Evolutionary conservation across 1,284 basidiomycete genomes (phyloP).

Genomic region (Leccinum fuscescens): DNA sequence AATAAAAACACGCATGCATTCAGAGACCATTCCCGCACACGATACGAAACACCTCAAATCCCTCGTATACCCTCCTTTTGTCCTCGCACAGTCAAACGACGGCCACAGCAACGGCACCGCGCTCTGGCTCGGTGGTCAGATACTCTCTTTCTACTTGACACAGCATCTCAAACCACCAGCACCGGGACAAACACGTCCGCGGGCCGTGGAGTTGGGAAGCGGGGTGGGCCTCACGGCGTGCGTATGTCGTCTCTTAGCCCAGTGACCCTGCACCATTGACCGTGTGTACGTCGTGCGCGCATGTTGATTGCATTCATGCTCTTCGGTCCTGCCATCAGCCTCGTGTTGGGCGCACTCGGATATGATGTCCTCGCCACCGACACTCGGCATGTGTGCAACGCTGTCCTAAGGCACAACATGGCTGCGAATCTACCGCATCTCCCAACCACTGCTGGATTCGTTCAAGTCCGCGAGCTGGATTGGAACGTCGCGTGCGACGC

Average conservation of each 20-base stretch:
- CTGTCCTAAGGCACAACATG: constrained; percentile 71
- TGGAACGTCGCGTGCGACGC: constrained; percentile 40
- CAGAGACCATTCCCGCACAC: constrained; percentile 40
- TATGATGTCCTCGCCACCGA: constrained; percentile 84
- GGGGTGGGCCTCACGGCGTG: constrained; percentile 81
- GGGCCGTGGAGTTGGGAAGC: constrained; percentile 77
- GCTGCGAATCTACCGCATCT: constrained; percentile 45
- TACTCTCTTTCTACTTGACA: constrained; percentile 65
- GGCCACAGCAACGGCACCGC: constrained; percentile 78
- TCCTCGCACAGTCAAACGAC: constrained; percentile 55
- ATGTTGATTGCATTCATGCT: constrained; percentile 1
- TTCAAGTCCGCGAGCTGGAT: constrained; percentile 47
- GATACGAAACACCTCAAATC: constrained; percentile 63
- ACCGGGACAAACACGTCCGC: constrained; percentile 29
- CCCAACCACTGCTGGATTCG: constrained; percentile 50
- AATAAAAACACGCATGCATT: background rate
- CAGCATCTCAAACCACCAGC: constrained; percentile 27
- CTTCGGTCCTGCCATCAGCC: constrained; percentile 37
- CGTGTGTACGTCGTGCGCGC: constrained; percentile 9
- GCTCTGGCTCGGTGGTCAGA: constrained; percentile 83
- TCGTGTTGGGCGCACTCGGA: constrained; percentile 68
- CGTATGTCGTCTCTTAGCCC: constrained; percentile 32
- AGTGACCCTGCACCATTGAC: background rate
- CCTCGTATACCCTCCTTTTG: constrained; percentile 49
- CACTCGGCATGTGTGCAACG: constrained; percentile 61